Percentiles rank a stretch among this genome's conserved stretches.
phyloP scores from a whole-genome alignment of 768 basidiomycete genomes.

The Amanita phalloides region DNA sequence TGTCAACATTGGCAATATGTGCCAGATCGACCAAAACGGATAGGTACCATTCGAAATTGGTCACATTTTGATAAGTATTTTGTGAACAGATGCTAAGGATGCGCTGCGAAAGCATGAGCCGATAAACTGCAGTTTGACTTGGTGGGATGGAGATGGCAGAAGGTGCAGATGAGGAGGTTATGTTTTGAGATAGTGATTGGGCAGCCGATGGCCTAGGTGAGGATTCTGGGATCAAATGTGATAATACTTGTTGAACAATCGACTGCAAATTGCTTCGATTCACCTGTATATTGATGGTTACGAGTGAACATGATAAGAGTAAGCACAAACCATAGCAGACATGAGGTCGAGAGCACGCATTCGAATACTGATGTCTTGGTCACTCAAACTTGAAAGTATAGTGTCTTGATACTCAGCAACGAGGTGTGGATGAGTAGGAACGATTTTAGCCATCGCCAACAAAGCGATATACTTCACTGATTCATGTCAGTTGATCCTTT shows the following conservation, averaged over 20 bases:
- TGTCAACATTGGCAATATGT: slow-evolving; percentile 72
- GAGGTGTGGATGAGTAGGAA: slow-evolving; percentile 82
- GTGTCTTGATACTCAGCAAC: slow-evolving; percentile 88
- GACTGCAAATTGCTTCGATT: slow-evolving; percentile 77
- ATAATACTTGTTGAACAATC: slow-evolving; percentile 82
- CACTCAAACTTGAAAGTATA: slow-evolving; percentile 82
- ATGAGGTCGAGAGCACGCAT: slow-evolving; percentile 93
- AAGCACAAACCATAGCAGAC: slow-evolving; percentile 70
- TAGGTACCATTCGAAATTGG: slow-evolving; percentile 96
- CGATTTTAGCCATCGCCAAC: slow-evolving; percentile 91
- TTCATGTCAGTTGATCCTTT: slow-evolving; percentile 2
- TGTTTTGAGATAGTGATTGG: slow-evolving; percentile 40
- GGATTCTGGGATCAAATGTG: slow-evolving; percentile 66
- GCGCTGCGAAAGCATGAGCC: slow-evolving; percentile 68
- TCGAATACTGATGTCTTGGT: slow-evolving; percentile 90
- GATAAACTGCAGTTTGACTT: slow-evolving; percentile 74
- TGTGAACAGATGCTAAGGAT: slow-evolving; percentile 83
- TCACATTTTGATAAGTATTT: slow-evolving; percentile 76
- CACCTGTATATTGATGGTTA: slow-evolving; percentile 39
- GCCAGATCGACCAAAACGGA: slow-evolving; percentile 90
- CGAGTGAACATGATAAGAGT: slow-evolving; percentile 1
- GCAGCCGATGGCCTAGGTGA: slow-evolving; percentile 48
- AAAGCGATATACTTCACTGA: slow-evolving; percentile 96
- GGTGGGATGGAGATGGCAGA: slow-evolving; percentile 32
- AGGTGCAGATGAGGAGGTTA: slow-evolving; percentile 20